Percentiles rank a stretch among this genome's conserved stretches.
phyloP scores from a whole-genome alignment of 106 monocot species.

The Cymbidium sinense region DNA sequence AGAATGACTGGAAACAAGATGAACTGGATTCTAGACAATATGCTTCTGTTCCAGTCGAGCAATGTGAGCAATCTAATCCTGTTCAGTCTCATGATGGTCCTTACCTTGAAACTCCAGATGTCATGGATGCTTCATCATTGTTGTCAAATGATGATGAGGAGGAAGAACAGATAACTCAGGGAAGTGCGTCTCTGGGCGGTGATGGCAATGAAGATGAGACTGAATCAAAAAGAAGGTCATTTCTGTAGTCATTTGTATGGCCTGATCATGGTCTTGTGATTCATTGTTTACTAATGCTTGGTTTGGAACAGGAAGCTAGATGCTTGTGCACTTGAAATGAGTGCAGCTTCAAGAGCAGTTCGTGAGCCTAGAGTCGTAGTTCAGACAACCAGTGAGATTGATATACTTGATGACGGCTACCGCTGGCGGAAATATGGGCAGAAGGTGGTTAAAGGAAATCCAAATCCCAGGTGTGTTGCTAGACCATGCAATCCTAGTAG shows the following conservation, averaged over 20 bases:
- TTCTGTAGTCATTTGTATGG: neutral
- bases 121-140: conserved; percentile 38
- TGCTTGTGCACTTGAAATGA: conserved; percentile 44
- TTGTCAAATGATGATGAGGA: conserved; percentile 54
- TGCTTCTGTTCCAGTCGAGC: conserved; percentile 26
- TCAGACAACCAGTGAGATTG: conserved; percentile 89
- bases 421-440: conserved; percentile 99
- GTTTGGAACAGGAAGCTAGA: conserved; percentile 65
- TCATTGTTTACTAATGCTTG: conserved; percentile 3
- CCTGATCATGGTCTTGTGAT: neutral
- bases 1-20: conserved; percentile 23
- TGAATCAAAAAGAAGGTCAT: conserved; percentile 75
- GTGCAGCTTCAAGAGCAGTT: conserved; percentile 49
- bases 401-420: conserved; percentile 97
- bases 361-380: conserved; percentile 86
- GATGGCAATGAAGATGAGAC: conserved; percentile 62
- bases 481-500: neutral
- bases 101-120: conserved; percentile 36
- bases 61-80: conserved; percentile 23
- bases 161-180: conserved; percentile 37
- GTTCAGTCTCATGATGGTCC: conserved; percentile 28
- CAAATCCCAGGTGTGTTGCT: conserved; percentile 71
- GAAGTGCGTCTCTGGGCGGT: conserved; percentile 26
- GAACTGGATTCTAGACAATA: conserved; percentile 21
- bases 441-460: conserved; percentile 96